A percentile compares a stretch with the other conserved stretches of the same genome.
Conservation (phyloP, 352 stramenopile genomes). For the Saprolegnia parasitica region DNA sequence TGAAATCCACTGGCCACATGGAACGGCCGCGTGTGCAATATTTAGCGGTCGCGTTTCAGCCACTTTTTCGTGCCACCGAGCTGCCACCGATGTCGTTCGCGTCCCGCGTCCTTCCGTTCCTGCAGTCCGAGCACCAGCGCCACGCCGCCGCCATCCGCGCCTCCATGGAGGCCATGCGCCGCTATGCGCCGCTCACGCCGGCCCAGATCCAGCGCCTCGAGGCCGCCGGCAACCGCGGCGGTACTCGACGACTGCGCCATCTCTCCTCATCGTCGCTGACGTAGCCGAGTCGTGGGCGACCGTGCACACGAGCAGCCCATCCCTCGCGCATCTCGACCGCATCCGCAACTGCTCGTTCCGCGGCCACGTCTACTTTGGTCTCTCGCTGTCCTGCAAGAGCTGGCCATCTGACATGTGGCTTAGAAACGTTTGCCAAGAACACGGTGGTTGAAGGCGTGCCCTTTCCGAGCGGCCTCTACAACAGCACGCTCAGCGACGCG, state of each 20-base stretch:
- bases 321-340: constrained; percentile 34
- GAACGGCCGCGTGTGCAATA: constrained; percentile 1
- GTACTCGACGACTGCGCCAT: no score
- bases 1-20: background rate
- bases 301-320: constrained; percentile 42
- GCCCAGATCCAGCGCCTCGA: constrained; percentile 50
- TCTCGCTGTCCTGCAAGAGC: constrained; percentile 34
- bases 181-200: constrained; percentile 38
- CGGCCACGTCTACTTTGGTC: constrained; percentile 54
- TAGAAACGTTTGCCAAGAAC: constrained; percentile 34
- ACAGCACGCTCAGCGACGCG: constrained; percentile 51
- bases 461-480: constrained; percentile 61
- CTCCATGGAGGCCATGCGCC: constrained; percentile 19
- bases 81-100: constrained; percentile 5
- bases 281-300: constrained; percentile 58
- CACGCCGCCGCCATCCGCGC: constrained; percentile 32
- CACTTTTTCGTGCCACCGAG: background rate
- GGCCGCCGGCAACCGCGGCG: constrained; percentile 62
- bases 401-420: background rate
- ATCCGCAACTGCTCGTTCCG: constrained; percentile 71
- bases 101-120: constrained; percentile 28
- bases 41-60: background rate
- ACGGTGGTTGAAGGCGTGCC: constrained; percentile 43
- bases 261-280: constrained; percentile 11
- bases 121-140: constrained; percentile 33